Evolutionary conservation across 306 rosid genomes (phyloP).

Genomic region (Oemleria cerasiformis): DNA sequence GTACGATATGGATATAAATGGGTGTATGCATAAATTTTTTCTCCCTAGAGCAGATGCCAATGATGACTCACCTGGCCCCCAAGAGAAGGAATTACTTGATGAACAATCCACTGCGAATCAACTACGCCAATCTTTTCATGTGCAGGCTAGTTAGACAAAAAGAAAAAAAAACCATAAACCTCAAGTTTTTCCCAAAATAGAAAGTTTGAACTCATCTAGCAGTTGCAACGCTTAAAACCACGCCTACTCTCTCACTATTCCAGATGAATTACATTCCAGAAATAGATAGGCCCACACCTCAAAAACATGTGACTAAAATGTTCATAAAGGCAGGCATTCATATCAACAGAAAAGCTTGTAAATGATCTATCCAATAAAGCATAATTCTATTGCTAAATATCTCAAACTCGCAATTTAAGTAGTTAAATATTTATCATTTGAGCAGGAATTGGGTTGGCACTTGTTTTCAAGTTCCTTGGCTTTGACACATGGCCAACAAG

Average conservation of each 20-base stretch:
- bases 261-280: not conserved
- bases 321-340: not conserved
- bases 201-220: not conserved
- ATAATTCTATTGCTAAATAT: not conserved
- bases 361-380: not conserved
- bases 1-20: not conserved
- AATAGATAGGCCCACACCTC: not conserved
- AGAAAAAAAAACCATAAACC: conserved; percentile 21
- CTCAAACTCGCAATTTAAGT: not conserved
- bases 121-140: conserved; percentile 96
- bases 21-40: not conserved
- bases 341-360: not conserved
- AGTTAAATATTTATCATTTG: not conserved
- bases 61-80: conserved; percentile 66
- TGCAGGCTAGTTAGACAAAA: conserved; percentile 62
- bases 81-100: conserved; percentile 95
- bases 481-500: not conserved
- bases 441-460: not conserved
- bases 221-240: not conserved
- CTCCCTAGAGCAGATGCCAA: conserved; percentile 6
- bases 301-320: not conserved
- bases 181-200: not conserved
- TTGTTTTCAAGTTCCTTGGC: conserved; percentile 1
- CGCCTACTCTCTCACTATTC: not conserved
- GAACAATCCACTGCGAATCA: conserved; percentile 97